These are phyloP conservation scores for Leucoagaricus sp. DNA, from an alignment of 1,284 basidiomycete genomes.

Conservation along the genomic window DNA sequence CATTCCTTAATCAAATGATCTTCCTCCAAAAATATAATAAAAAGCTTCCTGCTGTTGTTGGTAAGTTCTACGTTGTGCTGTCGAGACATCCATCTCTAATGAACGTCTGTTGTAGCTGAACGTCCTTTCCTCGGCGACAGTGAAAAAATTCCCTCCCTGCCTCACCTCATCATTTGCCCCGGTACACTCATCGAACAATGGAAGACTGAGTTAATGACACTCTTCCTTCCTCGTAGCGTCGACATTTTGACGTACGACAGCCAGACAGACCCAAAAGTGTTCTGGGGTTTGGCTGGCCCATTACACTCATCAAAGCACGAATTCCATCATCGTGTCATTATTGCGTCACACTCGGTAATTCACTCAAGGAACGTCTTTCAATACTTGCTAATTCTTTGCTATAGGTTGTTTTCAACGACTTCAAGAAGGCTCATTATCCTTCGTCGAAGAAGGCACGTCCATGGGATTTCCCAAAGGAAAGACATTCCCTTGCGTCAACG, in stretches of 20 bases:
- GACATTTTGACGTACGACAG: constrained; percentile 27
- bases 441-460: constrained; percentile 8
- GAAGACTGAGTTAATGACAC: constrained; percentile 21
- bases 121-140: background rate
- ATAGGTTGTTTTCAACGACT: constrained; percentile 1
- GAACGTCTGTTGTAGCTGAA: background rate
- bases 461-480: constrained; percentile 18
- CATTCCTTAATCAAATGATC: background rate
- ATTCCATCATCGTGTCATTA: constrained; percentile 22
- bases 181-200: constrained; percentile 28
- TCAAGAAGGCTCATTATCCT: background rate
- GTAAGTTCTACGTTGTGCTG: background rate
- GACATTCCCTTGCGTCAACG: constrained; percentile 9
- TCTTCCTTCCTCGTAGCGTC: constrained; percentile 20
- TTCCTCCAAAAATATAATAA: background rate
- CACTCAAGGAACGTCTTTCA: background rate
- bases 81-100: too few species aligned
- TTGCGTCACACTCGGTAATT: constrained; percentile 30
- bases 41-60: constrained; percentile 4
- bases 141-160: constrained; percentile 14
- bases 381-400: background rate
- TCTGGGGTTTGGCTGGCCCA: constrained; percentile 24
- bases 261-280: constrained; percentile 8
- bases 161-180: constrained; percentile 30
- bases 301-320: constrained; percentile 23